These are phyloP conservation scores for Hyaloscypha hepaticicola DNA, from an alignment of 495 filamentous ascomycete species.

Conservation along the genomic window DNA sequence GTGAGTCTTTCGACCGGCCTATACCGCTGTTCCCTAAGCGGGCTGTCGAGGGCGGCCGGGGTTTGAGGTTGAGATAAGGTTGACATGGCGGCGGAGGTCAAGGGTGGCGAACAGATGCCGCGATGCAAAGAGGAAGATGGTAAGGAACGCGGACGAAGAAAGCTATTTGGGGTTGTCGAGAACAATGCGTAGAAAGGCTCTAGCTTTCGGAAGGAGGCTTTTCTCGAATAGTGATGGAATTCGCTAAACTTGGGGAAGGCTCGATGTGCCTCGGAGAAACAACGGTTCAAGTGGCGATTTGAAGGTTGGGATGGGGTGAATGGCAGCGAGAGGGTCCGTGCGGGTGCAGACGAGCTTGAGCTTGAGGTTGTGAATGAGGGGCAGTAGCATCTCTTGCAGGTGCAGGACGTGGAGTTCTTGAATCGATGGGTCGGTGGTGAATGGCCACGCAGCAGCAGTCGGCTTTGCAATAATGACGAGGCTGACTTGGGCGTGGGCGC, in stretches of 20 bases:
- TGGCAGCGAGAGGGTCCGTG: constrained; percentile 14
- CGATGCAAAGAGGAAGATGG: constrained; percentile 5
- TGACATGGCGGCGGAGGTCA: constrained; percentile 30
- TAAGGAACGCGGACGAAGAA: constrained; percentile 7
- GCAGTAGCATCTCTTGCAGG: constrained; percentile 46
- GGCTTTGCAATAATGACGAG: no score
- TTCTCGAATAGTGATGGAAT: constrained; percentile 2
- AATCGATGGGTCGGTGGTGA: neutral
- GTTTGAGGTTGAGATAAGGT: constrained; percentile 31
- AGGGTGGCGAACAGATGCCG: constrained; percentile 16
- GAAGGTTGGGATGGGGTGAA: constrained; percentile 10
- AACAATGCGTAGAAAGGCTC: neutral
- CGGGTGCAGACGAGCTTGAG: constrained; percentile 1
- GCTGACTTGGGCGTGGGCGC: neutral
- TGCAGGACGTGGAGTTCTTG: neutral
- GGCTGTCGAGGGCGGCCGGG: constrained; percentile 25
- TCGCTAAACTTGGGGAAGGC: constrained; percentile 1
- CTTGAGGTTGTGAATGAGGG: constrained; percentile 51
- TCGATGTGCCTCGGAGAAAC: constrained; percentile 13
- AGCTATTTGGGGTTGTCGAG: constrained; percentile 11
- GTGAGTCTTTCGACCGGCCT: constrained; percentile 49
- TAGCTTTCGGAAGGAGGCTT: neutral
- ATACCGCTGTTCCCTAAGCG: constrained; percentile 30
- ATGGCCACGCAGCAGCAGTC: constrained; percentile 6
- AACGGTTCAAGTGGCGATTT: constrained; percentile 44